Conservation (phyloP, 805 yeast genomes). For the Nematodospora valgi region DNA sequence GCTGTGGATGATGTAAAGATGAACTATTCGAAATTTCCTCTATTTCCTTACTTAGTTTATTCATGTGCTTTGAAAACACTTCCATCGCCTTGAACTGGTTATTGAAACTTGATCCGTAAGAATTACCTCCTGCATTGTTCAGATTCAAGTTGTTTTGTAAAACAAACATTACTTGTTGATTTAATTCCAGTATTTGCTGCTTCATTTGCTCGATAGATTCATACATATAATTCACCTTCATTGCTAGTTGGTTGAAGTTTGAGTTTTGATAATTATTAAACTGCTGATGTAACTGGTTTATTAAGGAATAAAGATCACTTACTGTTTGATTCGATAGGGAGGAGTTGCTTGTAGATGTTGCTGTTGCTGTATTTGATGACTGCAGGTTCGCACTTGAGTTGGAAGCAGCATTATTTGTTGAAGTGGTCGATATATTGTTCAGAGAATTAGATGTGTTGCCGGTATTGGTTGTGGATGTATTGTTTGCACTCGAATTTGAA, state of each 20-base stretch:
- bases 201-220: constrained; percentile 11
- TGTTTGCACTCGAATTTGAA: too few species aligned
- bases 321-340: constrained; percentile 2
- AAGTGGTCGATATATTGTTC: background rate
- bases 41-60: constrained; percentile 19
- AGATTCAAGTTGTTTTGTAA: constrained; percentile 6
- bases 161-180: constrained; percentile 10
- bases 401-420: background rate
- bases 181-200: constrained; percentile 9
- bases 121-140: background rate
- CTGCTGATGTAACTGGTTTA: constrained; percentile 15
- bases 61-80: constrained; percentile 17
- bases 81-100: constrained; percentile 16
- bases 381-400: background rate
- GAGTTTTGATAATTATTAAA: constrained; percentile 17
- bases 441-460: background rate
- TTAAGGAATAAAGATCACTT: constrained; percentile 13
- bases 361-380: background rate
- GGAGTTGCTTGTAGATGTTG: background rate
- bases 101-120: background rate
- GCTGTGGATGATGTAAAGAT: constrained; percentile 3
- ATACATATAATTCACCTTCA: constrained; percentile 14
- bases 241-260: constrained; percentile 19
- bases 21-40: constrained; percentile 13
- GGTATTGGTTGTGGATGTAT: too few species aligned